Conservation (phyloP, 345 rosid species). For the Salix arbutifolia region DNA sequence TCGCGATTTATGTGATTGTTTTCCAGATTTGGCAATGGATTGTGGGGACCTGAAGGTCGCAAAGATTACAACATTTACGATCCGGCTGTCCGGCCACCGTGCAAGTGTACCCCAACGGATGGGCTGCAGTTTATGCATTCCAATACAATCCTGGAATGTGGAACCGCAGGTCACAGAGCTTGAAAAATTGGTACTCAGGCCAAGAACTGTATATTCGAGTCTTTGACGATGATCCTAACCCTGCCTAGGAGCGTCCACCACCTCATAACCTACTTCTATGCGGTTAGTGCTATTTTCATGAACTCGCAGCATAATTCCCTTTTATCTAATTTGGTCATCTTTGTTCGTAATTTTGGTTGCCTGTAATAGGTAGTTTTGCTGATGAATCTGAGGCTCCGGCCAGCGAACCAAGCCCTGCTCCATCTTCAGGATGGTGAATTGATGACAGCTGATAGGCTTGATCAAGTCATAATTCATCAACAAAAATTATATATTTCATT, state of each 20-base stretch:
- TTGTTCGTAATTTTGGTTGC: not conserved
- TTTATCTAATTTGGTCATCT: not conserved
- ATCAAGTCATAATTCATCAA: not conserved
- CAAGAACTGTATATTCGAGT: slow-evolving; percentile 39
- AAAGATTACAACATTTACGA: slow-evolving; percentile 24
- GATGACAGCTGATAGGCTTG: not conserved
- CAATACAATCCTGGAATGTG: slow-evolving; percentile 48
- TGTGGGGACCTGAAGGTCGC: slow-evolving; percentile 23
- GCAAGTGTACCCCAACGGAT: slow-evolving; percentile 33
- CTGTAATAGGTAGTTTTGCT: slow-evolving; percentile 13
- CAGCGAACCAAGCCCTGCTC: slow-evolving; percentile 19
- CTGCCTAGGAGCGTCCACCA: slow-evolving; percentile 37
- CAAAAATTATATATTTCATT: too few species aligned
- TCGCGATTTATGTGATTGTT: not conserved
- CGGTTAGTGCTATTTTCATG: slow-evolving; percentile 13
- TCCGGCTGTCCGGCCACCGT: slow-evolving; percentile 30
- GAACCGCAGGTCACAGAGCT: slow-evolving; percentile 37
- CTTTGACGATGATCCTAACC: slow-evolving; percentile 29
- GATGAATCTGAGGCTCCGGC: not conserved
- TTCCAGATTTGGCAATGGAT: slow-evolving; percentile 33
- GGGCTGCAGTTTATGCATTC: slow-evolving; percentile 39
- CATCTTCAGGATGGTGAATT: slow-evolving; percentile 5
- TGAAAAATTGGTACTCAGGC: slow-evolving; percentile 38
- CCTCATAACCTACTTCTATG: slow-evolving; percentile 29
- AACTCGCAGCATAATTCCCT: not conserved